Evolutionary conservation across 225 moss, liverwort and hornwort species (phyloP).

Genomic region (Pleurozium schreberi): DNA sequence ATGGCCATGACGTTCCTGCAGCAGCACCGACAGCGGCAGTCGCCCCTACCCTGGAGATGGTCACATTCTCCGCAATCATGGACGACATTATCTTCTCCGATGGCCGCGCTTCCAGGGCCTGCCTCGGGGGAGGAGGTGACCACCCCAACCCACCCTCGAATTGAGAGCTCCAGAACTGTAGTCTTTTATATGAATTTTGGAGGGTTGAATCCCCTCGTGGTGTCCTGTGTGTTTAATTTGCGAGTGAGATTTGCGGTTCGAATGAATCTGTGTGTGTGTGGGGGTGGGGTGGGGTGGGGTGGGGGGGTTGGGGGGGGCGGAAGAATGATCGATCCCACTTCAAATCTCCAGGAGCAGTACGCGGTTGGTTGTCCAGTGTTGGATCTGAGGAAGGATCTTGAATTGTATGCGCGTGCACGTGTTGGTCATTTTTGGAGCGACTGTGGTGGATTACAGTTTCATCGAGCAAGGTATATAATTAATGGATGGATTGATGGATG

Average conservation of each 20-base stretch:
- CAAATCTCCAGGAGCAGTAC: not conserved
- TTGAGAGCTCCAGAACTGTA: not conserved
- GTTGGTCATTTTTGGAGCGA: not conserved
- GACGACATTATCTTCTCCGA: constrained; percentile 87
- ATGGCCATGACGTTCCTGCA: not conserved
- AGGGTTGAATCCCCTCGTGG: not conserved
- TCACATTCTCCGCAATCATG: constrained; percentile 68
- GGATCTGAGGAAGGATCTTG: too few relatives aligned
- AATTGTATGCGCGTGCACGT: not conserved
- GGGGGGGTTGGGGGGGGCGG: too few relatives aligned
- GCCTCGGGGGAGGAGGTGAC: constrained; percentile 86
- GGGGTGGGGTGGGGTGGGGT: too few relatives aligned
- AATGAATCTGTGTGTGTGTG: not conserved
- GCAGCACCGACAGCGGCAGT: not conserved
- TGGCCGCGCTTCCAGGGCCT: constrained; percentile 55
- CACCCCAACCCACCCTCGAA: not conserved
- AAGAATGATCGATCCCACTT: not conserved
- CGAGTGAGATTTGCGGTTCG: not conserved
- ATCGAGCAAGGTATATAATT: not conserved
- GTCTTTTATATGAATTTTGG: not conserved
- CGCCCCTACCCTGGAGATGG: constrained; percentile 22
- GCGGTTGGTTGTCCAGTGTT: too few relatives aligned
- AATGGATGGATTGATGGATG: not conserved
- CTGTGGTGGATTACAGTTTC: not conserved
- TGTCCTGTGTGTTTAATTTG: not conserved